These are phyloP conservation scores for Thalassiosira oceanica DNA, from an alignment of 352 stramenopile genomes.

Conservation along the genomic window DNA sequence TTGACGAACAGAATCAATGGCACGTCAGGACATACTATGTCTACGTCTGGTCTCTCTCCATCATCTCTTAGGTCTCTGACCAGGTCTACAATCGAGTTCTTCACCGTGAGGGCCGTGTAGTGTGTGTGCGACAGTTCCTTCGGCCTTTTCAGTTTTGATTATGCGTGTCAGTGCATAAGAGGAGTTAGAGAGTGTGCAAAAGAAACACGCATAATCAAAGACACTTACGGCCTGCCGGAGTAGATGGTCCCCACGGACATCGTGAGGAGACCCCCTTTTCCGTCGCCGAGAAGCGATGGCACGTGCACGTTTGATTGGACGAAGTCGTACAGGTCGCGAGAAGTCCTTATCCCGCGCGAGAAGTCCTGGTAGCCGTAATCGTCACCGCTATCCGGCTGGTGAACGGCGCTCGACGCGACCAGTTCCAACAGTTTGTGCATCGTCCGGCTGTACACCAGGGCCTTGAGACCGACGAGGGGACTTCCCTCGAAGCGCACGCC, in stretches of 20 bases:
- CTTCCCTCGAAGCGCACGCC: constrained; percentile 34
- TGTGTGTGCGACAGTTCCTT: constrained; percentile 81
- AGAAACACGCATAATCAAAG: too few relatives aligned
- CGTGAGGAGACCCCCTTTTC: constrained; percentile 57
- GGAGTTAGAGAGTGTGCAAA: too few relatives aligned
- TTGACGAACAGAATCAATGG: constrained; percentile 77
- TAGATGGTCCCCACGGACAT: constrained; percentile 54
- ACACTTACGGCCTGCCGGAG: constrained; percentile 32
- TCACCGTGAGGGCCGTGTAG: constrained; percentile 82
- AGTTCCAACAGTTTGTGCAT: constrained; percentile 78
- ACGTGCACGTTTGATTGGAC: constrained; percentile 54
- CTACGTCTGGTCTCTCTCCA: constrained; percentile 72
- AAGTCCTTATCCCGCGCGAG: constrained; percentile 27
- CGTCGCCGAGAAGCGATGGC: constrained; percentile 68
- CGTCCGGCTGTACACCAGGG: constrained; percentile 75
- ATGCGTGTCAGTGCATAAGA: too few relatives aligned
- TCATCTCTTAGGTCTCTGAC: constrained; percentile 63
- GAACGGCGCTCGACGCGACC: constrained; percentile 26
- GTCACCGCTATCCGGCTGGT: not conserved
- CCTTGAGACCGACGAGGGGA: constrained; percentile 48
- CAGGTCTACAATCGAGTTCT: constrained; percentile 82
- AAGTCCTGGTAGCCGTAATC: constrained; percentile 10
- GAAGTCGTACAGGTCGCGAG: constrained; percentile 69
- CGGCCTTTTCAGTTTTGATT: too few relatives aligned
- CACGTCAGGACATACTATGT: constrained; percentile 78